Percentiles rank a stretch among this genome's conserved stretches.
Conservation (phyloP, 257 asterid genomes). For the Thymus quinquecostatus region DNA sequence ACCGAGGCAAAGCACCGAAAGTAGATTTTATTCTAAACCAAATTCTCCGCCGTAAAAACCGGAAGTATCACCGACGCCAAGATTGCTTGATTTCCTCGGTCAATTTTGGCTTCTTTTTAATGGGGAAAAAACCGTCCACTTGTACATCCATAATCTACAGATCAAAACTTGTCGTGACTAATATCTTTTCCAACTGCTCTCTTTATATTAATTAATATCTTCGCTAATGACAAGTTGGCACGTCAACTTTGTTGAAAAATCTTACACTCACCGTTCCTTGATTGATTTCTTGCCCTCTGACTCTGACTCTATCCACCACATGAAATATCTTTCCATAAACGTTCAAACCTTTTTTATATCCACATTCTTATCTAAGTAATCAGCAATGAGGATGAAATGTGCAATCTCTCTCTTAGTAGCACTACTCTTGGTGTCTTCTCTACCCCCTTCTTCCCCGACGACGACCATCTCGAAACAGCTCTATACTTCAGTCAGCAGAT, state of each 20-base stretch:
- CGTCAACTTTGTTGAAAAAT: too few relatives aligned
- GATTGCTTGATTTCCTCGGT: neutral
- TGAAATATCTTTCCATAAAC: neutral
- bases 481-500: neutral
- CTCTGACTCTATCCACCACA: neutral
- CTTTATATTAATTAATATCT: neutral
- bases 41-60: neutral
- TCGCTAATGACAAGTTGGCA: neutral
- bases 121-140: neutral
- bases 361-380: too few relatives aligned
- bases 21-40: neutral
- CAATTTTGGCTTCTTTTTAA: conserved; percentile 18
- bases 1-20: neutral
- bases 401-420: conserved; percentile 21
- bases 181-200: neutral
- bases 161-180: neutral
- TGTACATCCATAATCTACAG: neutral
- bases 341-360: neutral
- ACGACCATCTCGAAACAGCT: neutral
- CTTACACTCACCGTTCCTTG: neutral
- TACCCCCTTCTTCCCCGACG: conserved; percentile 11
- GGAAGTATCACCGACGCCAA: neutral
- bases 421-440: conserved; percentile 30
- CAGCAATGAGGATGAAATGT: conserved; percentile 23
- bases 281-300: neutral